Percentiles rank a stretch among this genome's conserved stretches.
phyloP scores from a whole-genome alignment of 768 basidiomycete species.

The Russula ochroleuca region DNA sequence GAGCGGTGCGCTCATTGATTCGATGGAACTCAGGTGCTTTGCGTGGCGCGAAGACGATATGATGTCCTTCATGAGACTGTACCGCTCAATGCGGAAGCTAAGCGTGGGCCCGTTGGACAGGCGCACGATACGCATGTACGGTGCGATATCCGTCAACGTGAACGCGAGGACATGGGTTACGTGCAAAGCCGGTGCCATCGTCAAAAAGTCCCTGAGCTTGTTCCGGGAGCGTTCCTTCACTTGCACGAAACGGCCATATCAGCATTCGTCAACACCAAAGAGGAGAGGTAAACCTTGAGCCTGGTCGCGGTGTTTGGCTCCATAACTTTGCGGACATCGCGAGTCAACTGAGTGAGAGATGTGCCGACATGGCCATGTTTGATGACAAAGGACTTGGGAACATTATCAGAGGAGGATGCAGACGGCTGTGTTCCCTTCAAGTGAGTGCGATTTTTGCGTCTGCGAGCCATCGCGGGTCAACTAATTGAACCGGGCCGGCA shows the following conservation, averaged over 20 bases:
- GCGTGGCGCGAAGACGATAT: slow-evolving; percentile 60
- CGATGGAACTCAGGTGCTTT: slow-evolving; percentile 67
- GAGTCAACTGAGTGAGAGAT: slow-evolving; percentile 82
- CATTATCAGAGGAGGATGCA: slow-evolving; percentile 36
- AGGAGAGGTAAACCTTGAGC: slow-evolving; percentile 56
- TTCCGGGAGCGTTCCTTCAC: slow-evolving; percentile 82
- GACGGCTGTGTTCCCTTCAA: slow-evolving; percentile 49
- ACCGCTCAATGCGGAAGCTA: slow-evolving; percentile 88
- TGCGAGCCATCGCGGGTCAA: slow-evolving; percentile 50
- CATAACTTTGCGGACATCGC: slow-evolving; percentile 93
- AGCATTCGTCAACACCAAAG: slow-evolving; percentile 17
- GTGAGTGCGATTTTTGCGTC: slow-evolving; percentile 79
- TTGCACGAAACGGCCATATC: slow-evolving; percentile 22
- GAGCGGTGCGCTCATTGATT: slow-evolving; percentile 88
- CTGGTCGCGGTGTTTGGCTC: slow-evolving; percentile 96
- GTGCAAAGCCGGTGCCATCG: slow-evolving; percentile 83
- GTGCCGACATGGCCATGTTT: slow-evolving; percentile 92
- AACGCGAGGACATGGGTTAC: slow-evolving; percentile 93
- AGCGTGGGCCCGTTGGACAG: slow-evolving; percentile 89
- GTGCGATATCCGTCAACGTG: slow-evolving; percentile 79
- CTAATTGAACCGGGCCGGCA: slow-evolving; percentile 1
- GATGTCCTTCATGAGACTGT: slow-evolving; percentile 86
- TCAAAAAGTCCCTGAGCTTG: slow-evolving; percentile 90
- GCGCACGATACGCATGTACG: slow-evolving; percentile 81
- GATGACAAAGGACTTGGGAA: slow-evolving; percentile 92